Evolutionary conservation across 1,139 yeast species (phyloP).

Genomic region (Eremothecium coryli): DNA sequence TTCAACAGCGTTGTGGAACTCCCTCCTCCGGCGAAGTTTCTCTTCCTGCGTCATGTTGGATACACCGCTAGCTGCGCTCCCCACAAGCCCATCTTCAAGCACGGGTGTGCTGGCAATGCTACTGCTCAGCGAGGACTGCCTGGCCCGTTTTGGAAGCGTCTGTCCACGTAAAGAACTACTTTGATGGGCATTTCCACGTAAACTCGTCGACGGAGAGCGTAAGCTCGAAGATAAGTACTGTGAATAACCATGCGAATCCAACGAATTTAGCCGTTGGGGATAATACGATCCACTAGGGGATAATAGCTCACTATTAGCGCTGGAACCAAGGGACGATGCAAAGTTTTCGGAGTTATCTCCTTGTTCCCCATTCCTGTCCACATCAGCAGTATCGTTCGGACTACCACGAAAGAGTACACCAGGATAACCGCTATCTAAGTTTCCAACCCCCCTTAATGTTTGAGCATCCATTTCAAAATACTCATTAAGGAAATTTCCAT

Average conservation of each 20-base stretch:
- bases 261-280: constrained; percentile 18
- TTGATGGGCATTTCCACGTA: constrained; percentile 23
- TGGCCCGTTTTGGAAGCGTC: constrained; percentile 16
- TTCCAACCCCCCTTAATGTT: background rate
- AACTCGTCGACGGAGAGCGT: constrained; percentile 25
- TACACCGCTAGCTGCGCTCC: constrained; percentile 3
- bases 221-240: constrained; percentile 17
- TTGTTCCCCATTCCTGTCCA: constrained; percentile 3
- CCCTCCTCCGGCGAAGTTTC: constrained; percentile 58
- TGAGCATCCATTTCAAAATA: constrained; percentile 1
- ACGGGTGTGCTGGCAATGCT: constrained; percentile 10
- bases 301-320: constrained; percentile 19
- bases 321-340: constrained; percentile 26
- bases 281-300: constrained; percentile 24
- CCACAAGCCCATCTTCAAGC: background rate
- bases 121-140: constrained; percentile 18
- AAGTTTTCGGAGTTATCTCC: constrained; percentile 6
- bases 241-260: constrained; percentile 12
- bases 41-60: constrained; percentile 52
- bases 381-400: constrained; percentile 4
- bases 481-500: constrained; percentile 9
- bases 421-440: background rate
- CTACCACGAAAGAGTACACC: constrained; percentile 3
- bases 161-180: constrained; percentile 24
- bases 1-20: constrained; percentile 76